These are phyloP conservation scores for Luvunga scandens DNA, from an alignment of 345 rosid genomes.

Conservation along the genomic window DNA sequence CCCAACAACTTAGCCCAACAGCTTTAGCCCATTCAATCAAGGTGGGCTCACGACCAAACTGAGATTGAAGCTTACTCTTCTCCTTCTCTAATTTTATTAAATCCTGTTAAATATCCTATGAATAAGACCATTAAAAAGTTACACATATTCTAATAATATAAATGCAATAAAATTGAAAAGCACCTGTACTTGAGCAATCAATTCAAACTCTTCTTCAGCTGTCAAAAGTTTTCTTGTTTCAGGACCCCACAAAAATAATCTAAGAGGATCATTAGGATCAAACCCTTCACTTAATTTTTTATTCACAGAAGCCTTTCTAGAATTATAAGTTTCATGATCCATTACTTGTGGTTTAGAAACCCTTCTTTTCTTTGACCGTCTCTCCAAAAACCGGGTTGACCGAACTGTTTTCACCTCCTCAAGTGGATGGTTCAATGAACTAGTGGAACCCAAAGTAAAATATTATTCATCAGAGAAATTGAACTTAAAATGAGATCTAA, in stretches of 20 bases:
- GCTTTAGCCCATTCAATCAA: slow-evolving; percentile 78
- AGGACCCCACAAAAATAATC: slow-evolving; percentile 73
- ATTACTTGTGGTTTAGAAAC: slow-evolving; percentile 35
- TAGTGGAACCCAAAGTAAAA: slow-evolving; percentile 33
- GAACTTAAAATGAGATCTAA: background rate
- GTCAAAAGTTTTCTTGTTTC: slow-evolving; percentile 79
- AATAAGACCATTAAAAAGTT: slow-evolving; percentile 11
- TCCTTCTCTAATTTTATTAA: slow-evolving; percentile 55
- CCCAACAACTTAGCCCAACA: slow-evolving; percentile 49
- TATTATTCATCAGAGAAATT: slow-evolving; percentile 9
- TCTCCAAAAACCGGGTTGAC: slow-evolving; percentile 59
- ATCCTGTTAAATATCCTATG: slow-evolving; percentile 47
- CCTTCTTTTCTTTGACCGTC: slow-evolving; percentile 56
- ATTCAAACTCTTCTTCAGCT: slow-evolving; percentile 65
- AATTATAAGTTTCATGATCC: slow-evolving; percentile 32
- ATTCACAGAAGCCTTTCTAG: slow-evolving; percentile 35
- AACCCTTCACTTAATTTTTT: slow-evolving; percentile 43
- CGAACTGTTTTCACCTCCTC: slow-evolving; percentile 48
- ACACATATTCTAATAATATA: background rate
- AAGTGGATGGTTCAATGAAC: slow-evolving; percentile 32
- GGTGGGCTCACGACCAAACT: slow-evolving; percentile 76
- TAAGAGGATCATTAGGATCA: slow-evolving; percentile 66
- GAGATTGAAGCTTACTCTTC: slow-evolving; percentile 62
- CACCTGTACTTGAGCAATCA: slow-evolving; percentile 74
- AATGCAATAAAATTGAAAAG: slow-evolving; percentile 9